Evolutionary conservation across 2,329 filamentous ascomycete genomes (phyloP), one percentile per base, ranked within the genome.

Genomic region (Verticillium nonalfalfae): DNA sequence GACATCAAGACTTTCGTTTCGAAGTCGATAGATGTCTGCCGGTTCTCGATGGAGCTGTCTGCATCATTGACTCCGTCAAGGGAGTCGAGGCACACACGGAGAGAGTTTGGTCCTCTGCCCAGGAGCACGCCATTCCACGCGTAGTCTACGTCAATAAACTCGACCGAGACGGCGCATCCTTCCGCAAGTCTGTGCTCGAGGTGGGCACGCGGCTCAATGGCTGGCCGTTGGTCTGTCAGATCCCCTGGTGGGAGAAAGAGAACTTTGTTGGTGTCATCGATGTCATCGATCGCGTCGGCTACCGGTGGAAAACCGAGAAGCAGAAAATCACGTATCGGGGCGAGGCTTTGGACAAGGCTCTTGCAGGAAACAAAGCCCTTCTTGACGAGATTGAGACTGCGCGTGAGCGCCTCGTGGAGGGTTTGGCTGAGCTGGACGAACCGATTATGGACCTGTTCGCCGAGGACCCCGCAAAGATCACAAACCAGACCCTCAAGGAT

Each of bases 51-150:
- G 93, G 93, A 5, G 92, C 92, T 1, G 88, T 97, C n/a, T 96
- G 92, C 69, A 93, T 97, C 69, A 86, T 97, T 7, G 93, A 97
- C 72, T 93, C 91, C 0, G 93, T 97, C 40, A 93, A 94, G 63
- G 93, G 93, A 1, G 95, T 99, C 26, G 95, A 99, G 75, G 94
- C 95, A 1, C 95, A 98, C 72, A 98, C 95, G 0, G 95, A 99
- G 73, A 89, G 96, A 68, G 95, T 99, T 3, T 99, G 95, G 95
- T 83, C 85, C 14, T 95, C 97, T 65, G 93, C 95, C 7, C 91
- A 90, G 59, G 86, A 88, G 56, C 96, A 96, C 72, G 82, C 81
- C 26, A 96, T 98, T 50, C 95, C 95, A 0, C 84, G 92, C 31
- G 83, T 93, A 59, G 81, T 91, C 56, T 92, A 88, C 66, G 85